Percentiles rank a stretch among this genome's conserved stretches.
Evolutionary conservation across 345 rosid species (phyloP).

Genomic region (Dipteronia dyeriana): DNA sequence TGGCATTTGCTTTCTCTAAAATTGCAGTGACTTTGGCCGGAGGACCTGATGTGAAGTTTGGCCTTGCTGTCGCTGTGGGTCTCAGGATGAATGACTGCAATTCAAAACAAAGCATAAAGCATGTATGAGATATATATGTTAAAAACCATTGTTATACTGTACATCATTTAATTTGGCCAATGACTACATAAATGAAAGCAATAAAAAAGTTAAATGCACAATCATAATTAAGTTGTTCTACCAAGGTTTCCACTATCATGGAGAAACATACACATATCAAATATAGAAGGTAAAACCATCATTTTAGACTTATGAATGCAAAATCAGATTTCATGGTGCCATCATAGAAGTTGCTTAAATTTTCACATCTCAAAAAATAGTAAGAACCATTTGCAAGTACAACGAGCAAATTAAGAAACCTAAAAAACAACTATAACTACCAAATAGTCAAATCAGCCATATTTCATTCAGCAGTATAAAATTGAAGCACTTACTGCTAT

Average conservation of each 20-base stretch:
- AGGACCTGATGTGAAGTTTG: slow-evolving; percentile 41
- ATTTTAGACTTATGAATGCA: background rate
- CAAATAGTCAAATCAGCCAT: background rate
- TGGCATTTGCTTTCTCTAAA: slow-evolving; percentile 92
- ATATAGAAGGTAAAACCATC: no score
- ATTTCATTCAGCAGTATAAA: background rate
- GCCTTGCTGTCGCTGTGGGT: slow-evolving; percentile 47
- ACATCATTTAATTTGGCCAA: background rate
- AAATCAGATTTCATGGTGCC: background rate
- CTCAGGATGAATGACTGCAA: slow-evolving; percentile 75
- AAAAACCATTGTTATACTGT: background rate
- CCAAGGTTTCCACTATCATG: background rate
- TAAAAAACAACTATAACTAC: background rate
- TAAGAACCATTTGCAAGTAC: no score
- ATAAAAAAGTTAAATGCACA: background rate
- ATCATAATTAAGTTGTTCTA: background rate
- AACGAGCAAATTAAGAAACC: background rate
- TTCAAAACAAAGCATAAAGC: background rate
- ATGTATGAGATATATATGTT: background rate
- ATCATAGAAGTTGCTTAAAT: background rate
- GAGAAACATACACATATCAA: background rate
- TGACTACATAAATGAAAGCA: background rate
- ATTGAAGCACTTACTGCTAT: no score
- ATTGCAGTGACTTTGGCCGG: slow-evolving; percentile 69
- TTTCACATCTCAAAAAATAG: background rate